phyloP scores from a whole-genome alignment of 2,329 filamentous ascomycete genomes.

The Aplosporella prunicola region DNA sequence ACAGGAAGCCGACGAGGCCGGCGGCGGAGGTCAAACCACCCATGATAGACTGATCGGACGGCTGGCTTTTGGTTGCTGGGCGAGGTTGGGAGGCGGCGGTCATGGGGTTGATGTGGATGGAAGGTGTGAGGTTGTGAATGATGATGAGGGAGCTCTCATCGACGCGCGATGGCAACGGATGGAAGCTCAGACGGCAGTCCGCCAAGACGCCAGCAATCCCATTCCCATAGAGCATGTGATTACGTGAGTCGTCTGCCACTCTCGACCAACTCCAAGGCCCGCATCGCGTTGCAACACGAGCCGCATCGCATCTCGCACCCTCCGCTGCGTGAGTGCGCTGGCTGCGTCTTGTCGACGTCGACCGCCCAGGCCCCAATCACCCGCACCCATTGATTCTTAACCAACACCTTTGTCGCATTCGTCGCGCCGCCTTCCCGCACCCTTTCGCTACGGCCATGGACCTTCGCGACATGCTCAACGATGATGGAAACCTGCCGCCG shows the following conservation, averaged over 20 bases:
- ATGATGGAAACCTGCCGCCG: constrained; percentile 6
- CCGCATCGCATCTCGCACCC: no score
- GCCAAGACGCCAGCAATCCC: constrained; percentile 7
- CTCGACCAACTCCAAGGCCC: no score
- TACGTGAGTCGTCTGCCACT: no score
- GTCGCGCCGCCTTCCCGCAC: neutral
- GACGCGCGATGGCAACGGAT: constrained; percentile 1
- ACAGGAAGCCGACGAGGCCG: constrained; percentile 88
- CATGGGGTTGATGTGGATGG: constrained; percentile 6
- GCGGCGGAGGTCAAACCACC: constrained; percentile 89
- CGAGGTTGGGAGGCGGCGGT: constrained; percentile 6
- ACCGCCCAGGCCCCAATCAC: no score
- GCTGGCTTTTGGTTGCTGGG: constrained; percentile 2
- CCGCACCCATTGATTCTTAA: no score
- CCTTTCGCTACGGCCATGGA: constrained; percentile 4
- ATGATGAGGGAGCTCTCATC: constrained; percentile 10
- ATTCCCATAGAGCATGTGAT: neutral
- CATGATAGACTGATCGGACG: constrained; percentile 45
- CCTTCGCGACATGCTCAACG: constrained; percentile 8
- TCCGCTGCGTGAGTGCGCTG: no score
- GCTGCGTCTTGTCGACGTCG: no score
- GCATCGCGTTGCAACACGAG: no score
- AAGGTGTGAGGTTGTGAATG: constrained; percentile 7
- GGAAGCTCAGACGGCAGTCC: constrained; percentile 2
- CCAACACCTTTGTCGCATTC: no score